Conservation (phyloP, 1,139 yeast species). For the Ogataea hybrid region DNA sequence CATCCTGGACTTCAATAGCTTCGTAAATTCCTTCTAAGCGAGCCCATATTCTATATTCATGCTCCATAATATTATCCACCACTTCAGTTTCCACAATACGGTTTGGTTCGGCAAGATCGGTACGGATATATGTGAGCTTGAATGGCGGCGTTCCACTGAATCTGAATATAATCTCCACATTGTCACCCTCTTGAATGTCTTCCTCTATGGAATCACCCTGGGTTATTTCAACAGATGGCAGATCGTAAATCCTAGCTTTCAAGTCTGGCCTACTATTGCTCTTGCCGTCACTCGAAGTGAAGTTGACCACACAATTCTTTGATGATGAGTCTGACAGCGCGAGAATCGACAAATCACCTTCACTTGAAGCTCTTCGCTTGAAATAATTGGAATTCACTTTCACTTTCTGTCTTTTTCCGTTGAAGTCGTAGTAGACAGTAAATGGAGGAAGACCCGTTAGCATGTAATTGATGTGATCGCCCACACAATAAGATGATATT, state of each 20-base stretch:
- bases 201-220: constrained; percentile 70
- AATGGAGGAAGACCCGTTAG: constrained; percentile 82
- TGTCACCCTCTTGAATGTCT: constrained; percentile 90
- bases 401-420: constrained; percentile 58
- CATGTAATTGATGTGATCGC: constrained; percentile 79
- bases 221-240: constrained; percentile 88
- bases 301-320: constrained; percentile 62
- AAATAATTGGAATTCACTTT: constrained; percentile 54
- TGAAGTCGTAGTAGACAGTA: constrained; percentile 69
- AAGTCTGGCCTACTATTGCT: constrained; percentile 37
- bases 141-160: constrained; percentile 77
- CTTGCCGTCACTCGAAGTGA: constrained; percentile 33
- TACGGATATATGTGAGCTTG: constrained; percentile 53
- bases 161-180: constrained; percentile 65
- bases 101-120: constrained; percentile 35
- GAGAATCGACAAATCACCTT: constrained; percentile 70
- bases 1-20: constrained; percentile 83
- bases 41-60: constrained; percentile 69
- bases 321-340: constrained; percentile 77
- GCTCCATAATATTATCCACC: constrained; percentile 63
- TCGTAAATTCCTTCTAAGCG: constrained; percentile 93
- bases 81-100: constrained; percentile 75
- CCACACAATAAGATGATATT: constrained; percentile 72
- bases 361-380: constrained; percentile 72
- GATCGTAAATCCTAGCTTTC: constrained; percentile 61